A percentile compares a stretch with the other conserved stretches of the same genome.
These are phyloP conservation scores for Saxispiralis lemnorum DNA, from an alignment of 495 filamentous ascomycete species.

Conservation along the genomic window DNA sequence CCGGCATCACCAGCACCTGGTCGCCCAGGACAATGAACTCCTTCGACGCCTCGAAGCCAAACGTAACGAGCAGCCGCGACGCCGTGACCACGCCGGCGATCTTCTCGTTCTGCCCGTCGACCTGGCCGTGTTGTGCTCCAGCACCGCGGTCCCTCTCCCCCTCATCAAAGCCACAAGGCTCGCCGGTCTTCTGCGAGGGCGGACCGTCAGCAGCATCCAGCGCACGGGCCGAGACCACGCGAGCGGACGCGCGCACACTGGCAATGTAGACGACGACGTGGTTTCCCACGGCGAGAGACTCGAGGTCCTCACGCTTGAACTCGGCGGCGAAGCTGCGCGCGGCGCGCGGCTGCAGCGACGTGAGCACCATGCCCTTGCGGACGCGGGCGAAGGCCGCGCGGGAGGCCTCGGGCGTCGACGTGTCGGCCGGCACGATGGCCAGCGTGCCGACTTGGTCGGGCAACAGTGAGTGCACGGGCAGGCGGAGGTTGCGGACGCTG, in stretches of 20 bases:
- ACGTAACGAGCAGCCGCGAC: slow-evolving; percentile 40
- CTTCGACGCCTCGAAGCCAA: slow-evolving; percentile 54
- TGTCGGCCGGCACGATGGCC: slow-evolving; percentile 46
- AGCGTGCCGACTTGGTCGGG: slow-evolving; percentile 82
- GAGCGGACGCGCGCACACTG: slow-evolving; percentile 66
- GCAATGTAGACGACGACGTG: slow-evolving; percentile 69
- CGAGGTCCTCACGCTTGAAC: slow-evolving; percentile 16
- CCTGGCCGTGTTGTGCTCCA: slow-evolving; percentile 17
- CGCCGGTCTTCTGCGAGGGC: slow-evolving; percentile 19
- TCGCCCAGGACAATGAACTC: slow-evolving; percentile 79
- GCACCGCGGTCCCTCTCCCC: slow-evolving; percentile 31
- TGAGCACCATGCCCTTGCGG: slow-evolving; percentile 72
- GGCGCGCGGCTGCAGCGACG: slow-evolving; percentile 36
- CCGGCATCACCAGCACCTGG: slow-evolving; percentile 60
- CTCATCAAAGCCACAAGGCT: slow-evolving; percentile 50
- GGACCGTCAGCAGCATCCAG: slow-evolving; percentile 22
- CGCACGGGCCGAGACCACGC: slow-evolving; percentile 35
- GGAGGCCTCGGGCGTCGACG: slow-evolving; percentile 2
- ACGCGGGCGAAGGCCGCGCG: slow-evolving; percentile 31
- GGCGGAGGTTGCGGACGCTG: slow-evolving; percentile 71
- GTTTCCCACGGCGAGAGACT: slow-evolving; percentile 33
- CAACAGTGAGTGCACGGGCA: slow-evolving; percentile 59
- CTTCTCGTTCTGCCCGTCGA: slow-evolving; percentile 17
- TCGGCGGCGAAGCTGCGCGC: slow-evolving; percentile 35
- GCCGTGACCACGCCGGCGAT: slow-evolving; percentile 8